A percentile compares a stretch with the other conserved stretches of the same genome.
Conservation (phyloP, 495 filamentous ascomycete genomes). For the Echria macrotheca region DNA sequence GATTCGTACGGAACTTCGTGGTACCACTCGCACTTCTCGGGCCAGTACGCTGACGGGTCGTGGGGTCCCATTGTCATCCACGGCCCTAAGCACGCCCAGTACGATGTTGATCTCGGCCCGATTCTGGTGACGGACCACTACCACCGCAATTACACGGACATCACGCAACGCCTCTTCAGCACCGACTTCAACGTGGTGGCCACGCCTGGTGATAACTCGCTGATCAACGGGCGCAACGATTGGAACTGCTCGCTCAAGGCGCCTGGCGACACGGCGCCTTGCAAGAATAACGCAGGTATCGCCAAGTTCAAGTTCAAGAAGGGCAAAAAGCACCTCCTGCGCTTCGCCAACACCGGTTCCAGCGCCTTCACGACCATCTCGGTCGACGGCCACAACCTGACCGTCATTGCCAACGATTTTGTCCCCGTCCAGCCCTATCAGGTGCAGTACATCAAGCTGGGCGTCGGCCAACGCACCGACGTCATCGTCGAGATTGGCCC, state of each 20-base stretch:
- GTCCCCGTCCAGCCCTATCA: slow-evolving; percentile 41
- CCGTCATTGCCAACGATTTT: slow-evolving; percentile 43
- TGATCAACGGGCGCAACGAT: slow-evolving; percentile 50
- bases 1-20: slow-evolving; percentile 38
- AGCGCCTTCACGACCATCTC: slow-evolving; percentile 41
- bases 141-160: slow-evolving; percentile 38
- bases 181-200: slow-evolving; percentile 24
- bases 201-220: slow-evolving; percentile 41
- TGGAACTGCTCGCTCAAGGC: slow-evolving; percentile 42
- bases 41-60: slow-evolving; percentile 39
- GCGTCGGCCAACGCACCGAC: slow-evolving; percentile 42
- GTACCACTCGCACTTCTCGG: slow-evolving; percentile 46
- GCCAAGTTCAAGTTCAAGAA: slow-evolving; percentile 44
- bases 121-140: slow-evolving; percentile 45
- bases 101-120: slow-evolving; percentile 42
- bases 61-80: slow-evolving; percentile 39
- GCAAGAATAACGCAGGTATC: slow-evolving; percentile 39
- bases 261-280: slow-evolving; percentile 31
- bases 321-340: slow-evolving; percentile 45
- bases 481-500: slow-evolving; percentile 36
- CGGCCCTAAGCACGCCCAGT: slow-evolving; percentile 32
- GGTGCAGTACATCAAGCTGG: slow-evolving; percentile 48
- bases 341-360: slow-evolving; percentile 39
- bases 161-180: slow-evolving; percentile 37
- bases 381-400: slow-evolving; percentile 43